Percentiles rank a stretch among this genome's conserved stretches.
These are phyloP conservation scores for Nephelium lappaceum DNA, from an alignment of 345 rosid genomes.

Conservation along the genomic window DNA sequence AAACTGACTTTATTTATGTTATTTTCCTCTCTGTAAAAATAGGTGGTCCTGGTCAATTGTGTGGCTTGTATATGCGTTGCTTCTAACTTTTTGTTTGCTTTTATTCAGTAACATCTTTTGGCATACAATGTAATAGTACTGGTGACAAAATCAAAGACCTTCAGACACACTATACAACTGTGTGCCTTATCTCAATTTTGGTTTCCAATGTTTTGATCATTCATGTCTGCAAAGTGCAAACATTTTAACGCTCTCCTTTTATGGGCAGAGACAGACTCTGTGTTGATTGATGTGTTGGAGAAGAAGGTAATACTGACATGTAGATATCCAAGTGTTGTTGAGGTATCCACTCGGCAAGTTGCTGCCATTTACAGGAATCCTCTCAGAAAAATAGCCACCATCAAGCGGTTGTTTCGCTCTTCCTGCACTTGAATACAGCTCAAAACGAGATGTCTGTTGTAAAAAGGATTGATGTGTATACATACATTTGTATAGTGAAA, in stretches of 20 bases:
- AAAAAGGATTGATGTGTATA: slow-evolving; percentile 12
- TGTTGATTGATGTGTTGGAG: slow-evolving; percentile 65
- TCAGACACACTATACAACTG: too few species aligned
- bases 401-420: slow-evolving; percentile 53
- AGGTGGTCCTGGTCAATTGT: too few species aligned
- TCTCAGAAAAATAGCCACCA: slow-evolving; percentile 49
- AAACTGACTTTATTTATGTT: too few species aligned
- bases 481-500: neutral
- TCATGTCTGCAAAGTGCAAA: neutral
- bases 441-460: neutral
- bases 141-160: too few species aligned
- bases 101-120: too few species aligned
- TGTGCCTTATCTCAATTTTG: too few species aligned
- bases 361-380: slow-evolving; percentile 39
- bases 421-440: slow-evolving; percentile 27
- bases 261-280: slow-evolving; percentile 71
- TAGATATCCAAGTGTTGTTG: slow-evolving; percentile 48
- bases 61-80: too few species aligned
- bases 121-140: too few species aligned
- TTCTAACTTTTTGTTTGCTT: too few species aligned
- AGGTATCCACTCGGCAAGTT: slow-evolving; percentile 34
- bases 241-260: neutral
- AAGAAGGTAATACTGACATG: slow-evolving; percentile 75
- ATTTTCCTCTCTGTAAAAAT: too few species aligned
- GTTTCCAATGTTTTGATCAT: too few species aligned